Base-by-base conservation (phyloP, 2,329 filamentous ascomycete genomes). In the Arthrinium phaeospermum region DNA sequence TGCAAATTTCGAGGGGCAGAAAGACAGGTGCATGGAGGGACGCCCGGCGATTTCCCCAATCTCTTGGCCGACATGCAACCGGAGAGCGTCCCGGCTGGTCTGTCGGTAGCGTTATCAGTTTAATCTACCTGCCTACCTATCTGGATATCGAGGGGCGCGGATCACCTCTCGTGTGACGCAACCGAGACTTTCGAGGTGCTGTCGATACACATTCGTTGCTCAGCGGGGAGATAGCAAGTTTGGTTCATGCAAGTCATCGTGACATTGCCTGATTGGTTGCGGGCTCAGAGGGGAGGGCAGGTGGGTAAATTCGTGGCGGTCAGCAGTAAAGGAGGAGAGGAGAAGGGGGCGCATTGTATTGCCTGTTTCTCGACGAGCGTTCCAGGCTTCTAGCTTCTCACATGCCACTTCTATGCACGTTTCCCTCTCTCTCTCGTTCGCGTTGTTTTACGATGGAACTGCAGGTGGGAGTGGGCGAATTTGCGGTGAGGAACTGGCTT, bases 221-320 rank as follows among this genome's bases (percentile, higher is more conserved):
- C 30, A n/a, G 67, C 19, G 67, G 67, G 14, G 19, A 46, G 67
- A 34, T 24, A 34, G n/a, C 41, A 47, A 44, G 67, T 30, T 27
- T 37, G 47, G 67, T 69, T 69, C 67, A 69, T 69, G 67, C 67
- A 69, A 69, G 67, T 69, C 67, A 69, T 69, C 45, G 47, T 69
- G 67, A 69, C 47, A 49, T 41, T n/a, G 34, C 57, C 34, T 64
- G 57, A 64, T 64, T 64, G 57, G 57, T 22, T 64, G 57, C 57
- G 34, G 57, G 30, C 22, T 7, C 57, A 64, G 49, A 64, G 57
- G 34, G 30, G 34, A 61, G 10, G 53, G 30, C 16, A 61, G 53
- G 53, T 61, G 53, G 53, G 14, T 37, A 41, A 64, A 41, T n/a
- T 34, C 34, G 57, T 64, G 57, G 57, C 57, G 57, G 57, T 64